Evolutionary conservation across 2,329 filamentous ascomycete genomes (phyloP).

Genomic region (Aspergillus flavus): DNA sequence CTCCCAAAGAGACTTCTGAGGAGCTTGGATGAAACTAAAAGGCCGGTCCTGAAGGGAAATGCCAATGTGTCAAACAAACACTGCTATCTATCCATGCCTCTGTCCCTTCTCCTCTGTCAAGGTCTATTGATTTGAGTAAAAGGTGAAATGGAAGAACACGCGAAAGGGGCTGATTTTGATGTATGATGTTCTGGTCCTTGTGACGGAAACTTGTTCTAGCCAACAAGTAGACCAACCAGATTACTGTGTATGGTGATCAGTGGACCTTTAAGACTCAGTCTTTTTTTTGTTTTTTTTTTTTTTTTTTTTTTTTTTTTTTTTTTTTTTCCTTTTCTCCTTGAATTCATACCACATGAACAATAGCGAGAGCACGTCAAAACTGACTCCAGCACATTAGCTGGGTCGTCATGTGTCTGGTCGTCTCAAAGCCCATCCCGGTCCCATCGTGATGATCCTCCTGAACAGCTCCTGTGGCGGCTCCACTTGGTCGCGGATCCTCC

Average conservation of each 20-base stretch:
- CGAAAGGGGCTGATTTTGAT: neutral
- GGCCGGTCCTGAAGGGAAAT: neutral
- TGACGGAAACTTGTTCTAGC: neutral
- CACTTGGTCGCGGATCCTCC: constrained; percentile 3
- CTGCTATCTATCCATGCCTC: neutral
- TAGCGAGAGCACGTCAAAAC: neutral
- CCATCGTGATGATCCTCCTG: constrained; percentile 6
- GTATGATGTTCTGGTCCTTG: neutral
- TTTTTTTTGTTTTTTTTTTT: neutral
- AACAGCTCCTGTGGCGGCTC: neutral
- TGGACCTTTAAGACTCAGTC: neutral
- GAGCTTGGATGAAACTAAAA: neutral
- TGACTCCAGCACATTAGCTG: neutral
- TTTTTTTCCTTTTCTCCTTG: neutral
- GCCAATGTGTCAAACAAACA: neutral
- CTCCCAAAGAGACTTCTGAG: neutral
- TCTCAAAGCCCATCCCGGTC: neutral
- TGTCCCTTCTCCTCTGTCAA: neutral
- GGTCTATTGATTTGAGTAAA: neutral
- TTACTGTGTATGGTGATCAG: neutral
- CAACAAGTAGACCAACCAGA: neutral
- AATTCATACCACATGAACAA: neutral
- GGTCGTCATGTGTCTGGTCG: neutral
- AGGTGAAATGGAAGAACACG: neutral
- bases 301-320: too few relatives aligned